Evolutionary conservation across 805 yeast genomes (phyloP), one percentile per base, ranked within the genome.

Genomic region (Hanseniaspora lachancei): DNA sequence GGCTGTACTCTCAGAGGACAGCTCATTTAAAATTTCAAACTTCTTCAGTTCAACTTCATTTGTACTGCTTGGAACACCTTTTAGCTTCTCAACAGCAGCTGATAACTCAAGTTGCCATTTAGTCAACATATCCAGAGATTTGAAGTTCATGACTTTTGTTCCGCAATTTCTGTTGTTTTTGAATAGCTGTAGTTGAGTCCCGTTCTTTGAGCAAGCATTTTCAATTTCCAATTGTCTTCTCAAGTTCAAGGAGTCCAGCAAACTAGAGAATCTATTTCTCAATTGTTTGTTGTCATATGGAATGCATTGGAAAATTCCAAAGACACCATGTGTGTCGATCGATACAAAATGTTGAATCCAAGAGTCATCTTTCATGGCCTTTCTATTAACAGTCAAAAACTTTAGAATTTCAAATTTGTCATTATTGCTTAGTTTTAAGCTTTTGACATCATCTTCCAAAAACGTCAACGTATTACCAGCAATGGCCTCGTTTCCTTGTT

Each of bases 141-240:
- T 23, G 6, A 10, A 9, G 10, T 39, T 20, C 29, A 35, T 23
- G 2, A 9, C 23, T 18, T 27, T 39, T n/a, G 29, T 41, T 18
- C 35, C 49, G 13, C 3, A 10, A 5, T 10, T 34, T 18, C 39
- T 46, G 24, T 15, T 46, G n/a, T 23, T 18, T 38, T 27, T 43
- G 18, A 32, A 20, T 24, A 12, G 1, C n/a, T 39, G 23, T 18
- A 39, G 5, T 16, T 38, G 8, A 10, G 18, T 39, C 29, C 56
- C 49, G 20, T 48, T 46, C 23, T 39, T 53, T 4, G 47, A 41
- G 32, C 56, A 53, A 8, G 47, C 24, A 29, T 62, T 61, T 68
- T 93, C 98, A 35, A 93, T 66, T 34, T 77, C 77, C 47, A 78
- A 72, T 67, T 93, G 96, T 65, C 98, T 79, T 27, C 78, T 79